phyloP scores from a whole-genome alignment of 2,329 filamentous ascomycete genomes.

The Colletotrichum lentis region DNA sequence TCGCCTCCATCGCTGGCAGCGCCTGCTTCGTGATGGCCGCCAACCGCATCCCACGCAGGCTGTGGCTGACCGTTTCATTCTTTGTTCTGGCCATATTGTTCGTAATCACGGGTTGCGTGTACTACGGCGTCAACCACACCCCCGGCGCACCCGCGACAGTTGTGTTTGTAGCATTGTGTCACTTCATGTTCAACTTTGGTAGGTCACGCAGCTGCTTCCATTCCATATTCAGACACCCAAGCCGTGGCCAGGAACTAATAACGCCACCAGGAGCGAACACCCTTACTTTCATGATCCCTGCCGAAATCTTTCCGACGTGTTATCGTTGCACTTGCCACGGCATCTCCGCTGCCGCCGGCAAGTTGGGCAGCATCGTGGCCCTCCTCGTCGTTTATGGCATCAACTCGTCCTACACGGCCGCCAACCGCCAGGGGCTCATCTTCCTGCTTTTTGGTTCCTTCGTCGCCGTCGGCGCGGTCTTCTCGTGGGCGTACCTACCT shows the following conservation, averaged over 20 bases:
- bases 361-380: conserved; percentile 64
- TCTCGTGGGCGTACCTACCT: conserved; percentile 62
- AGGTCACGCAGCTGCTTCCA: conserved; percentile 33
- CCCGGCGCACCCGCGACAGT: conserved; percentile 56
- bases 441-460: conserved; percentile 61
- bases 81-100: conserved; percentile 57
- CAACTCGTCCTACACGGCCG: conserved; percentile 53
- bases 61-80: conserved; percentile 61
- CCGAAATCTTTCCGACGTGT: conserved; percentile 70
- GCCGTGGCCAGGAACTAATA: conserved; percentile 27
- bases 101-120: conserved; percentile 59
- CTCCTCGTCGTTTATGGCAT: conserved; percentile 61
- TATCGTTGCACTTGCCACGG: conserved; percentile 70
- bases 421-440: conserved; percentile 57
- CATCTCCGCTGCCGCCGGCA: conserved; percentile 67
- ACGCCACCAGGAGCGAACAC: conserved; percentile 61
- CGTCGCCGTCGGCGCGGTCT: conserved; percentile 58
- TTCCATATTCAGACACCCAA: neutral
- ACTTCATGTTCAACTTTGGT: conserved; percentile 66
- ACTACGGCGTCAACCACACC: conserved; percentile 56
- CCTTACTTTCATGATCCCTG: conserved; percentile 70
- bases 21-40: conserved; percentile 58
- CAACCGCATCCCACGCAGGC: conserved; percentile 57
- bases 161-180: conserved; percentile 60
- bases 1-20: conserved; percentile 61